Evolutionary conservation across 768 basidiomycete genomes (phyloP), one percentile per base, ranked within the genome.

Genomic region (Lyophyllum semitale): DNA sequence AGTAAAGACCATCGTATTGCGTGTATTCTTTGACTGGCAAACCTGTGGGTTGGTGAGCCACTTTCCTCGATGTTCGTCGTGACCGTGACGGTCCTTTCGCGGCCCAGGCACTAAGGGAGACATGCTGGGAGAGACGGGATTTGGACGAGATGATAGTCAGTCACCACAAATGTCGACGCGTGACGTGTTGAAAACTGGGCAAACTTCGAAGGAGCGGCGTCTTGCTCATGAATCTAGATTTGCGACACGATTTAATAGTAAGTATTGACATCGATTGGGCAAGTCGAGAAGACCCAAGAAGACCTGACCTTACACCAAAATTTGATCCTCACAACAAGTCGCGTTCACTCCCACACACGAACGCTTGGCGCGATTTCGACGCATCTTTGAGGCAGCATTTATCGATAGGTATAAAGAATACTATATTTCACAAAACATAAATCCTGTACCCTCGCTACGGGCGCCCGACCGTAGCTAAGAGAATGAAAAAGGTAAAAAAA

Each of bases 1-100:
- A 43, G 3, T 18, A 20, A n/a, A 49, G 33, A 71, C 72, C 65
- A 42, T 70, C 67, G 44, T 72, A 74, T 47, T 69, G 70, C 27
- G 51, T 59, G 43, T 64, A 74, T 9, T 63, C 54, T 22, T 63
- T 64, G 5, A 53, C 49, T 0, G 73, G 73, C 48, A 0, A 73
- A 58, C 23, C 69, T 70, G 32, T 33, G 23, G 3, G 15, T 15
- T 25, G 30, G 40, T 30, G 13, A 49, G 27, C 22, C 22, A 45
- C n/a, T 13, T 11, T 45, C 27, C 26, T 12, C 35, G 30, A 18
- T 68, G 51, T 73, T 73, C 1, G 69, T 71, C 2, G 32, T 55
- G 8, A 71, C 67, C 20, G 3, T 62, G 20, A 71, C 62, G 7
- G 53, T 46, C 29, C 46, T 38, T 15, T 51, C 49, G 22, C 35